Base-by-base conservation (phyloP, 106 monocot genomes). In the Dactylorhiza incarnata region DNA sequence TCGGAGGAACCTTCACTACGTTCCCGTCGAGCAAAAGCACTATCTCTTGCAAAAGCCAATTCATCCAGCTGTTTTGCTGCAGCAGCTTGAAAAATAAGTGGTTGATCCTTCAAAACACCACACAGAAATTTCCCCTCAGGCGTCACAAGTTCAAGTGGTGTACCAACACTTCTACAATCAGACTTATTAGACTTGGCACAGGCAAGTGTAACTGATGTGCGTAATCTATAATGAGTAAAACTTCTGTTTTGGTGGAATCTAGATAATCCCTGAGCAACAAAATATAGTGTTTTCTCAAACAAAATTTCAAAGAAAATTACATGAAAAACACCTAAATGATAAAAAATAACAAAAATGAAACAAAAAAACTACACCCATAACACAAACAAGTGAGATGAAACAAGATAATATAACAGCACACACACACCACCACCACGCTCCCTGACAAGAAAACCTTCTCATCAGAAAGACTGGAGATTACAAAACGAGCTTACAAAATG, bases 91-190 rank as follows among this genome's bases (percentile, higher is more conserved):
- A 91, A 88, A 68, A 84, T 78, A 72, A 88, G 83, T 62, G 87
- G 91, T 19, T 85, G 91, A 74, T 85, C 83, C 76, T 86, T 86
- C 62, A 88, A 69, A 61, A 88, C 76, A 54, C 77, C 71, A 56
- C 83, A 81, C 77, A 91, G 75, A 68, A 86, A 85, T n/a, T 81
- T 79, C 20, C 87, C 90, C 71, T 83, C 81, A 8, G 81, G 83
- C 13, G 90, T 83, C 2, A 56, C 79, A 12, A 83, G 85, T 67
- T 85, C 79, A 77, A 90, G 87, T 16, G 90, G 90, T 51, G 83
- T 77, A 68, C 85, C 77, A 17, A 84, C 29, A 53, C 77, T 71
- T 80, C 58, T 78, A 6, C 53, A 82, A 22, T 79, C 72, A 55
- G 62, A 81, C 45, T 84, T 82, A 74, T 83, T 84, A 48, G 71